phyloP scores from a whole-genome alignment of 2,329 filamentous ascomycete species.

The Cytospora leucostoma region DNA sequence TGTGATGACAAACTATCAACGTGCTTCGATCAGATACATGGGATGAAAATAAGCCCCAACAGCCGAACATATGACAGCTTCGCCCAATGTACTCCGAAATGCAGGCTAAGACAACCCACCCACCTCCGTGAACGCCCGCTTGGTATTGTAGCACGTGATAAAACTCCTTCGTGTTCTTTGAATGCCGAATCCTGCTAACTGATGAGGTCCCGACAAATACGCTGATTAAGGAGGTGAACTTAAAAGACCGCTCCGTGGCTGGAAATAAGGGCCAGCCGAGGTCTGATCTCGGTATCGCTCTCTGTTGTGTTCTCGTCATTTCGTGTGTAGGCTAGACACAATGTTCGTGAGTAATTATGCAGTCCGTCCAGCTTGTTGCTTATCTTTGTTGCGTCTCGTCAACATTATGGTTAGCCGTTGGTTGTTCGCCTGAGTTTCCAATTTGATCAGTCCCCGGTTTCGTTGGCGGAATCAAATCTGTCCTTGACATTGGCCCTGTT shows the following conservation, averaged over 20 bases:
- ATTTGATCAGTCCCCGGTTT: conserved; percentile 20
- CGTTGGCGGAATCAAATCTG: conserved; percentile 26
- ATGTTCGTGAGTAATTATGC: not conserved
- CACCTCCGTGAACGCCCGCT: not conserved
- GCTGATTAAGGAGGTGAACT: not conserved
- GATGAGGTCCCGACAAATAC: not conserved
- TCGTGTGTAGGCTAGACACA: too few species aligned
- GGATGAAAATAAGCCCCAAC: not conserved
- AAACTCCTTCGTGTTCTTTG: not conserved
- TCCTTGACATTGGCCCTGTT: conserved; percentile 31
- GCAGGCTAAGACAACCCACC: not conserved
- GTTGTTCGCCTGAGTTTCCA: not conserved
- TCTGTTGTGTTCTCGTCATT: not conserved
- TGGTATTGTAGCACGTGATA: not conserved
- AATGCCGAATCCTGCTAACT: not conserved
- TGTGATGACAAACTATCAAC: not conserved
- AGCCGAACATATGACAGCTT: not conserved
- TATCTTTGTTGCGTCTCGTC: not conserved
- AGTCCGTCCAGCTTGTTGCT: not conserved
- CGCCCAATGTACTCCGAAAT: not conserved
- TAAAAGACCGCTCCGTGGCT: not conserved
- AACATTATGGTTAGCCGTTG: not conserved
- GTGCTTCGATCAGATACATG: not conserved
- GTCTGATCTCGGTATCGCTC: not conserved
- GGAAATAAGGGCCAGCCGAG: not conserved